phyloP scores from a whole-genome alignment of 495 filamentous ascomycete species.

The Aspergillus heteromorphus region DNA sequence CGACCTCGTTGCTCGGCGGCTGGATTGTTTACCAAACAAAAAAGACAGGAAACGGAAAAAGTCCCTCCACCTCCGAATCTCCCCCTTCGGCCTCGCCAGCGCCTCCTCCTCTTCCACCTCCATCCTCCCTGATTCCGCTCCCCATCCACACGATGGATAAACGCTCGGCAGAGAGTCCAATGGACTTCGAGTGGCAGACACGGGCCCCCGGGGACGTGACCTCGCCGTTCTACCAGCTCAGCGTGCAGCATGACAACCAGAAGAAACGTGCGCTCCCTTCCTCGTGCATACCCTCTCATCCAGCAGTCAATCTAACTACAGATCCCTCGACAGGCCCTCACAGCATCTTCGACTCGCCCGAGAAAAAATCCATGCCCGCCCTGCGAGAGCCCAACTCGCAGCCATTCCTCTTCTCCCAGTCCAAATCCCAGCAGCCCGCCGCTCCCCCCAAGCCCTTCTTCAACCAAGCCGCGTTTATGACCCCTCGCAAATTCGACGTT shows the following conservation, averaged over 20 bases:
- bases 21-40: slow-evolving; percentile 23
- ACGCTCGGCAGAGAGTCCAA: slow-evolving; percentile 54
- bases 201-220: slow-evolving; percentile 50
- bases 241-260: slow-evolving; percentile 36
- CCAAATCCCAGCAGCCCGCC: slow-evolving; percentile 22
- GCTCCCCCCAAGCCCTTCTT: slow-evolving; percentile 42
- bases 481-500: slow-evolving; percentile 67
- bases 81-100: slow-evolving; percentile 5
- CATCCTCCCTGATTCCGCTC: not conserved
- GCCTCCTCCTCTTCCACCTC: slow-evolving; percentile 12
- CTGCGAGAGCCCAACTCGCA: slow-evolving; percentile 47
- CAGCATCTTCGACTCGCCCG: slow-evolving; percentile 47
- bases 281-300: not conserved
- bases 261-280: slow-evolving; percentile 47
- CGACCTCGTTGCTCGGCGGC: slow-evolving; percentile 5
- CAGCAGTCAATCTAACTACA: not conserved
- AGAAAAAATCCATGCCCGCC: slow-evolving; percentile 40
- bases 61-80: slow-evolving; percentile 9
- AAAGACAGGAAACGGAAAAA: slow-evolving; percentile 13
- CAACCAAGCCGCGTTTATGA: slow-evolving; percentile 68
- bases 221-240: slow-evolving; percentile 54
- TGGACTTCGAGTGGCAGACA: slow-evolving; percentile 65
- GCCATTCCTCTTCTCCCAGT: slow-evolving; percentile 38
- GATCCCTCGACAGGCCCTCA: slow-evolving; percentile 38
- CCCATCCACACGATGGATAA: slow-evolving; percentile 29